Evolutionary conservation across 371 early-diverging fungal species (phyloP), one percentile per base, ranked within the genome.

Genomic region (Circinella umbellata): DNA sequence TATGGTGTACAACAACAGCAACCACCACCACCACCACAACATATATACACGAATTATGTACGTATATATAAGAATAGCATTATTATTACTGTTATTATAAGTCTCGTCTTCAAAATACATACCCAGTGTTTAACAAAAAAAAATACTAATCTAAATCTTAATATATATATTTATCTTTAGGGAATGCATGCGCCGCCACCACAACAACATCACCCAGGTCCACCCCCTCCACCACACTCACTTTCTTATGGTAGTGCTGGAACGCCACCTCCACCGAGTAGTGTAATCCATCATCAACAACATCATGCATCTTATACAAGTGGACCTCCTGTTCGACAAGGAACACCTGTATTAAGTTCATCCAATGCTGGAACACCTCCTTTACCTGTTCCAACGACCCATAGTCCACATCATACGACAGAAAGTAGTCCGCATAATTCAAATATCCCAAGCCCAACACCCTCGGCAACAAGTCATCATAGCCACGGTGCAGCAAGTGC

Each of bases 41-140:
- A 73, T 11, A 76, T 79, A 76, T 80, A 79, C 66, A 78, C 80
- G 76, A 38, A 73, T 39, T 79, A 78, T 57, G 77, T 76, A 72
- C 6, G 42, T 6, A 42, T 42, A 9, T 42, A 42, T 42, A 9
- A 42, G 42, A 42, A 42, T 42, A 11, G 1, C 2, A 27, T 27
- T 27, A 27, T 27, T 27, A 27, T 27, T 27, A 27, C 27, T 27
- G 2, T 27, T 27, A 27, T 27, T 27, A 27, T 27, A 1, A 27
- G 27, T 27, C 27, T 27, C 27, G 27, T 27, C 0, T 27, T 27
- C 27, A 27, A 27, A 27, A 27, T 27, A 27, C 27, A 27, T 27
- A 27, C 27, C 2, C 27, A 27, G 2, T 27, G 27, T 27, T 27
- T 27, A 27, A 27, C 27, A 27, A 27, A 27, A 27, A 27, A 27